Evolutionary conservation across 1,139 yeast species (phyloP), one percentile per base, ranked within the genome.

Genomic region (Yamadazyma aaseri): DNA sequence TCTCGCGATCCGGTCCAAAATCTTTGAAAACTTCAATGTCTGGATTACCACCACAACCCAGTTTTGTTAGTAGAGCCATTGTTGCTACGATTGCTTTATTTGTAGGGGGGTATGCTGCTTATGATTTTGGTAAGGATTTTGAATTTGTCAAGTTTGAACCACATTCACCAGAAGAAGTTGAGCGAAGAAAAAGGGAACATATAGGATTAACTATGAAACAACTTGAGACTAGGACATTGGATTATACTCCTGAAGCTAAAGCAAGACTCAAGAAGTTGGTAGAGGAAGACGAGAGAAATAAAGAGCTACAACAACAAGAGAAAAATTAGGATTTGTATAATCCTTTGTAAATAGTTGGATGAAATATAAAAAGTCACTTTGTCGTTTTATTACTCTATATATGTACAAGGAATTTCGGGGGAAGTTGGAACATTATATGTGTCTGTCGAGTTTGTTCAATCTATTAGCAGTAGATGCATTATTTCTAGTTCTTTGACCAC

Each of bases 401-500:
- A 35, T 31, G 17, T 26, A 31, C 29, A 31, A 30, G 34, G 12
- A 18, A 3, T 6, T 16, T n/a, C n/a, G n/a, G n/a, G n/a, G n/a
- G n/a, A n/a, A n/a, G n/a, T n/a, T n/a, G n/a, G n/a, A n/a, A 14
- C 17, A 23, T 29, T 43, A 46, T 33, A 34, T 34, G 28, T 44
- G 48, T 65, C 96, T 81, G 45, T 86, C 84, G 39, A 85, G 61
- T 51, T 75, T 80, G 63, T 92, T 92, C 61, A 90, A 75, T 61
- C 79, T 82, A 64, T 80, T 80, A 22, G 98, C 98, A 17, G 96
- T 92, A 53, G 73, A 73, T 20, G 95, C 95, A 56, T 92, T 92
- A 44, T 84, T 86, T 67, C 87, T 81, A 13, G 98, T 92, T 44
- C 83, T 76, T 71, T 92, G 98, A 52, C 98, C 98, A 56, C 84